Percentiles rank a stretch among this genome's conserved stretches.
Conservation (phyloP, 805 yeast genomes). For the Saccharomycopsis fibuligera region DNA sequence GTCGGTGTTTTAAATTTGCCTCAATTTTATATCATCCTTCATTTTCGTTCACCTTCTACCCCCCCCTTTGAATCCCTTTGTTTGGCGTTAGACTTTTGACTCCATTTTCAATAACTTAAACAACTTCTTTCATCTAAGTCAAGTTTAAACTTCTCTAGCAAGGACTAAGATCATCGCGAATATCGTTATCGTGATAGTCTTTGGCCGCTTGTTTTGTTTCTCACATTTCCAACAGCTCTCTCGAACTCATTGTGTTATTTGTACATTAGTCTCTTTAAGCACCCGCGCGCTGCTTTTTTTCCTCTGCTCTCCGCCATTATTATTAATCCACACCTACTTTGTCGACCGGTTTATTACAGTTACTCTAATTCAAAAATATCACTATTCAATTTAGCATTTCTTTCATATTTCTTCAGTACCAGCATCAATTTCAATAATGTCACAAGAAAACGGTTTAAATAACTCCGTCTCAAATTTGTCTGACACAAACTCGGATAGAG, state of each 20-base stretch:
- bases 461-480: slow-evolving; percentile 8
- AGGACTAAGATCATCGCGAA: neutral
- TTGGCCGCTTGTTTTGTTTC: neutral
- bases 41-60: no score
- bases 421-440: neutral
- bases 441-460: slow-evolving; percentile 8
- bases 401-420: no score
- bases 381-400: no score
- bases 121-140: neutral
- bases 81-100: neutral
- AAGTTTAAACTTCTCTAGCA: neutral
- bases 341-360: neutral
- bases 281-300: neutral
- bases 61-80: neutral
- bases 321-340: neutral
- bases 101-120: neutral
- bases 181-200: neutral
- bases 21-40: no score
- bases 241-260: neutral
- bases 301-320: neutral
- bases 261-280: neutral
- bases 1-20: no score
- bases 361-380: no score
- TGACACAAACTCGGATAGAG: slow-evolving; percentile 6
- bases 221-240: neutral